Base-by-base conservation (phyloP, 148 eudicot species). In the Beta vulgaris region DNA sequence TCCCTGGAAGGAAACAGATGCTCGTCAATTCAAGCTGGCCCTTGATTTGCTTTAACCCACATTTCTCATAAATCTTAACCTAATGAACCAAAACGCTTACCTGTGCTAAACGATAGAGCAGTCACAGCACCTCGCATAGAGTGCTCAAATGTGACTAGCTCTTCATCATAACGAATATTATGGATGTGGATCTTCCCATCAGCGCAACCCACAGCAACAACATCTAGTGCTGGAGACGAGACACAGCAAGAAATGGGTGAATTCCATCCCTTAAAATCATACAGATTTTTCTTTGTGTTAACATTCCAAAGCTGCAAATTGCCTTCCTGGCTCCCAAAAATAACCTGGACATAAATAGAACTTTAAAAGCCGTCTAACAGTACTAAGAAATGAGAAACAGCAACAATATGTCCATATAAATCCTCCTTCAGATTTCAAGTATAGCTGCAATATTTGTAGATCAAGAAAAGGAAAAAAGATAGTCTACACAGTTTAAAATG, bases 171-270 rank as follows among this genome's bases (percentile, higher is more conserved):
- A 21, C 90, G 90, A 49, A 96, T 81, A 73, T 96, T 92, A 76
- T 91, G 98, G n/a, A 96, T 89, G 80, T 92, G 99, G 82, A 96
- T 87, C 71, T 87, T 92, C 78, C 99, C 99, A 86, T 96, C 95
- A 71, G 98, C 89, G 82, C 97, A 96, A 43, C 98, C 99, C 70
- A 92, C 86, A 39, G 98, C 99, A 75, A 96, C 85, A 85, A 96
- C 98, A 85, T 96, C 98, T n/a, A 96, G 84, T n/a, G 99, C 99
- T 16, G 99, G 99, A 12, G 99, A 96, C 39, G 97, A 83, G 72
- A 92, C 85, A 53, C 99, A 92, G 78, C 93, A 96, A 61, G 81
- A 73, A 66, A 92, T 85, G 31, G 91, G 82, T 1, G 99, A 86
- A 46, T 81, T 79, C 99, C 98, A 96, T 59, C 96, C 91, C 69